These are phyloP conservation scores for Apodospora peruviana DNA, from an alignment of 495 filamentous ascomycete species.

Conservation along the genomic window DNA sequence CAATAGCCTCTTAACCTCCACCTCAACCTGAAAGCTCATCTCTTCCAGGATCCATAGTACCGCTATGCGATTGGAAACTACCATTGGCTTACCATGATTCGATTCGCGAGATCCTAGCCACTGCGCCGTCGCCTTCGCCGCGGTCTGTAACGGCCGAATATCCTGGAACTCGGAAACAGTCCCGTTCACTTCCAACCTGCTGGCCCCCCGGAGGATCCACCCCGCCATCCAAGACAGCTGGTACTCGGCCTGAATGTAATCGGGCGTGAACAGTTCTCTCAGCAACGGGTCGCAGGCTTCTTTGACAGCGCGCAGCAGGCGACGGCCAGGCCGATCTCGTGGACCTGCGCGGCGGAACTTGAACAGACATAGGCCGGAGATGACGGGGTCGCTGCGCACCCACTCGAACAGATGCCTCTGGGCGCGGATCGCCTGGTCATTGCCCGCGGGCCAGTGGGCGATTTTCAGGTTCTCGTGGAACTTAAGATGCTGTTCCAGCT, in stretches of 20 bases:
- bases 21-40: too few relatives aligned
- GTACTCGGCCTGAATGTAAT: background rate
- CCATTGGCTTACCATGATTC: too few relatives aligned
- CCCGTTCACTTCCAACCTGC: too few relatives aligned
- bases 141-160: too few relatives aligned
- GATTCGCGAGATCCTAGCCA: too few relatives aligned
- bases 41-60: too few relatives aligned
- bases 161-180: too few relatives aligned
- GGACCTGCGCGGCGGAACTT: background rate
- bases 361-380: background rate
- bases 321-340: background rate
- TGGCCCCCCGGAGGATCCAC: background rate
- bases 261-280: background rate
- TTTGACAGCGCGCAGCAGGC: background rate
- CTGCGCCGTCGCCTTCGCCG: too few relatives aligned
- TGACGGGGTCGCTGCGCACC: constrained; percentile 15
- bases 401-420: constrained; percentile 15
- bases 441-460: constrained; percentile 24
- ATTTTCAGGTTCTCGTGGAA: constrained; percentile 30
- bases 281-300: background rate
- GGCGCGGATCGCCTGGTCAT: constrained; percentile 19
- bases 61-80: too few relatives aligned
- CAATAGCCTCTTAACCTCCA: too few relatives aligned
- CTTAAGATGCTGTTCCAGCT: constrained; percentile 24
- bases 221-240: background rate